Evolutionary conservation across 352 stramenopile genomes (phyloP), one percentile per base, ranked within the genome.

Genomic region (Globisporangium paddicum): DNA sequence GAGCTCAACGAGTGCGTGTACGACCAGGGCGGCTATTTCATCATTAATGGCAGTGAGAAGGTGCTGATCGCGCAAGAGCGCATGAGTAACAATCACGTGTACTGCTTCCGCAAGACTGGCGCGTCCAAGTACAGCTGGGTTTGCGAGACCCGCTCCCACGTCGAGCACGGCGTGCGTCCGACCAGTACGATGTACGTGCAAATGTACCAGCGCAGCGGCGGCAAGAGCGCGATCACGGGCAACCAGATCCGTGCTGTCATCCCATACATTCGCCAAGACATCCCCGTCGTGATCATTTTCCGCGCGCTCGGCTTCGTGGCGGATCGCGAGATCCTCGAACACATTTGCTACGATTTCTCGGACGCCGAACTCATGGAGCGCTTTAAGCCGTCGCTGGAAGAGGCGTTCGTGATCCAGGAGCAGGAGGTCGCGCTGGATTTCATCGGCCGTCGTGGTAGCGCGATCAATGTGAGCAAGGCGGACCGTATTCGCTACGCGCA

Each of bases 21-120:
- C 74, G 98, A 99, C 79, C 97, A 99, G 76, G 98, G 98, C 35
- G 98, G 98, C 21, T 99, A 99, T 78, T 99, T 99, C 78, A 96
- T 99, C 46, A 98, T 98, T 67, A 98, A 98, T 72, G 96, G 96
- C 48, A 96, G 86, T 42, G 95, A 98, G 64, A 98, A 98, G 73
- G 98, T 99, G 56, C 92, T 99, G 45, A 98, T 99, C 67, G 97
- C 97, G 0, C 97, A 99, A 69, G 98, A 99, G 69, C 89, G 98
- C 37, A 98, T 99, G 86, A 98, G 89, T 53, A 99, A 99, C 77
- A 99, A 99, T 89, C 96, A 99, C 77, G 97, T 99, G 16, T 99
- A 99, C 79, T 98, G 96, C 37, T 99, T 99, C 76, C 82, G 96
- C 60, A 99, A 99, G 87, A 98, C 97, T 60, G 92, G 96, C 51